Conservation (phyloP, 2,329 filamentous ascomycete genomes). For the Herpomyces periplanetae region DNA sequence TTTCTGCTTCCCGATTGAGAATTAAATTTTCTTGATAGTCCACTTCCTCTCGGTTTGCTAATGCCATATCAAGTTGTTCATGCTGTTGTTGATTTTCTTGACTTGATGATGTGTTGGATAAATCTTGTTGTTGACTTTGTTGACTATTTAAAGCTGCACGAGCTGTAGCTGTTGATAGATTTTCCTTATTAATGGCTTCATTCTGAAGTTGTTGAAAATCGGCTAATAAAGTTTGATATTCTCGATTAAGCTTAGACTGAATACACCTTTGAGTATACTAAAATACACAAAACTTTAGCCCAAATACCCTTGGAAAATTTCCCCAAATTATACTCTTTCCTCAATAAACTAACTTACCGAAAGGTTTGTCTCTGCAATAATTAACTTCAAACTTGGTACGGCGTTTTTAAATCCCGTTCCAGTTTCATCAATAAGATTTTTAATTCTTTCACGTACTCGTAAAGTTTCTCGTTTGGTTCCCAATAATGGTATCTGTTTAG, state of each 20-base stretch:
- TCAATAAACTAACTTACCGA: no score
- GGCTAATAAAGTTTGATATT: slow-evolving; percentile 53
- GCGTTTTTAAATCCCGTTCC: slow-evolving; percentile 57
- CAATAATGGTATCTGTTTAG: slow-evolving; percentile 43
- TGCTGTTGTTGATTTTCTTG: slow-evolving; percentile 13
- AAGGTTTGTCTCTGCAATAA: no score
- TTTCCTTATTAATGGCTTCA: slow-evolving; percentile 60
- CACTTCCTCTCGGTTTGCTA: slow-evolving; percentile 70
- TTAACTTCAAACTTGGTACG: slow-evolving; percentile 66
- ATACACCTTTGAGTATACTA: slow-evolving; percentile 91
- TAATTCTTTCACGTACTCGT: slow-evolving; percentile 55
- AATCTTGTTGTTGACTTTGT: no score
- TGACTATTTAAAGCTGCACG: slow-evolving; percentile 33
- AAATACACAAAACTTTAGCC: no score
- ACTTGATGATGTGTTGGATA: no score
- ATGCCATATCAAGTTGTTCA: slow-evolving; percentile 24
- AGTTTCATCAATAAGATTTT: slow-evolving; percentile 51
- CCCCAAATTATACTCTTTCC: no score
- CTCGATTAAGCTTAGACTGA: slow-evolving; percentile 66
- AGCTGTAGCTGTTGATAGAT: slow-evolving; percentile 43
- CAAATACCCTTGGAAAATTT: no score
- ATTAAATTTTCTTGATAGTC: slow-evolving; percentile 91
- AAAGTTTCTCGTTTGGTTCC: slow-evolving; percentile 73
- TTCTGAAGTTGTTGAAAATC: slow-evolving; percentile 83
- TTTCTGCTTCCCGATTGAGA: slow-evolving; percentile 79